Evolutionary conservation across 140 eudicot species (phyloP).

Genomic region (Ambrosia hybrid): DNA sequence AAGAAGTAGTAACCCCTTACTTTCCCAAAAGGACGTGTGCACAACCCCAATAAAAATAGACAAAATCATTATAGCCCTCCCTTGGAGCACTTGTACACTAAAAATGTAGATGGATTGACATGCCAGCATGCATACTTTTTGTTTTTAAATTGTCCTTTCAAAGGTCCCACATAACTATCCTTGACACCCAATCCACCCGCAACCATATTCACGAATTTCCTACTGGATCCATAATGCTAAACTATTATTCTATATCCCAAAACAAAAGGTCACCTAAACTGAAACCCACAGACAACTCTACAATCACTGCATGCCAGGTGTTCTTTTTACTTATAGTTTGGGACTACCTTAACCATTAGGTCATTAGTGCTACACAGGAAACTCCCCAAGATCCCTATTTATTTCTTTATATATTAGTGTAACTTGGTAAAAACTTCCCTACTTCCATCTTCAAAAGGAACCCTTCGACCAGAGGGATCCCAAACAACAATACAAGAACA

Average conservation of each 20-base stretch:
- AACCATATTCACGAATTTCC: background rate
- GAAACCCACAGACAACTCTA: background rate
- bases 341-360: background rate
- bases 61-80: background rate
- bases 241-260: background rate
- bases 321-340: background rate
- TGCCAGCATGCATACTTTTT: background rate
- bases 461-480: background rate
- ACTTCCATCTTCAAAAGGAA: background rate
- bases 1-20: background rate
- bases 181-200: background rate
- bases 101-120: background rate
- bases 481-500: no score
- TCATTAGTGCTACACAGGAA: background rate
- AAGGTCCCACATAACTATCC: background rate
- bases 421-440: no score
- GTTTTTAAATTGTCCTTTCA: background rate
- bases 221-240: background rate
- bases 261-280: background rate
- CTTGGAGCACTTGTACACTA: background rate
- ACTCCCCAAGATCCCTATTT: background rate
- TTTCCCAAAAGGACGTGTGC: background rate
- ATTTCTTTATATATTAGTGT: no score
- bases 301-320: background rate
- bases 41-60: background rate